Evolutionary conservation across 2,329 filamentous ascomycete species (phyloP), one percentile per base, ranked within the genome.

Genomic region (Cordyceps tenuipes): DNA sequence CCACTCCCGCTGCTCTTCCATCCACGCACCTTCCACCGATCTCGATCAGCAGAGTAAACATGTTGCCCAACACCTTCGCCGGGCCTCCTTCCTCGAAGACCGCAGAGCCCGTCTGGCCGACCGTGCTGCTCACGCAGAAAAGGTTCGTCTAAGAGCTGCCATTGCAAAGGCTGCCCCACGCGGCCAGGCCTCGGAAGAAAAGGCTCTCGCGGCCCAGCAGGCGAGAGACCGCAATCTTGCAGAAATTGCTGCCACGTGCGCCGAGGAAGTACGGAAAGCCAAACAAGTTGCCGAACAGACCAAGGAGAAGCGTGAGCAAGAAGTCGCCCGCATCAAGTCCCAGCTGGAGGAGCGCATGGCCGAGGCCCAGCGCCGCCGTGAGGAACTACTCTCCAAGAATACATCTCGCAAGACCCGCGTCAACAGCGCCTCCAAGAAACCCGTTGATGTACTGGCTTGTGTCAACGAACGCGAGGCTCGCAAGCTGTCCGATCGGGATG

Each of bases 241-340:
- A 9, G 89, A 92, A 70, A 91, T 93, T 48, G 88, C 90, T 4
- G 88, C 89, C 53, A 82, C 84, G 62, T 93, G 90, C 69, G 90
- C 90, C 21, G 89, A 91, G 71, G 90, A 94, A 70, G 90, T 94
- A 17, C 86, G 88, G 69, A 82, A 89, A 64, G 89, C 89, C 57
- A 93, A 93, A 77, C 87, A 88, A 55, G 81, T 92, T n/a, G 89
- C 89, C 15, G 89, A 91, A 71, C 86, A 82, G 61, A 91, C 89
- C 77, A 91, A 90, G 73, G 87, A 90, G 74, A 87, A 88, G 71
- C 85, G 90, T 64, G 87, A 91, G 68, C 85, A 86, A 60, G 88
- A 92, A 64, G 82, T 89, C 60, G 80, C 80, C 65, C 85, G 85
- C 67, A 79, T 89, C 70, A 84, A 85, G 63, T 74, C 82, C 55